These are phyloP conservation scores for Pouteria glomerata DNA, from an alignment of 148 eudicot species.

Conservation along the genomic window DNA sequence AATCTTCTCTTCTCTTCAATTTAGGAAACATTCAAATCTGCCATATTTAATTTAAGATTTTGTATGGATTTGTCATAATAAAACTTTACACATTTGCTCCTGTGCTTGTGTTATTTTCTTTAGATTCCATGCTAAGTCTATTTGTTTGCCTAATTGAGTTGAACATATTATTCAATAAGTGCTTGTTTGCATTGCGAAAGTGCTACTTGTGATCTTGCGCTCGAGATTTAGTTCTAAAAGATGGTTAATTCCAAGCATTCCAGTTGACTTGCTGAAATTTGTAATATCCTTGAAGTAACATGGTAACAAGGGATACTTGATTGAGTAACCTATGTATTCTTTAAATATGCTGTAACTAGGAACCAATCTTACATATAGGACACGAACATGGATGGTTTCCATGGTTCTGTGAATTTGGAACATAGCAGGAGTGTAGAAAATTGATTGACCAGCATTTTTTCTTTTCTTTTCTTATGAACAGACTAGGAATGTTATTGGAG, in stretches of 20 bases:
- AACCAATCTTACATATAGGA: neutral
- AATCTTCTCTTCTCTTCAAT: too few relatives aligned
- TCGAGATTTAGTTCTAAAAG: neutral
- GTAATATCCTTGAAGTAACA: neutral
- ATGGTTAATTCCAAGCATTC: neutral
- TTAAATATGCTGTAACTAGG: neutral
- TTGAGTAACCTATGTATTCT: neutral
- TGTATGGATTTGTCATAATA: too few relatives aligned
- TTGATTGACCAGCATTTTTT: neutral
- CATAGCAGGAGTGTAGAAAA: neutral
- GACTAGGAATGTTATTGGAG: constrained; percentile 74
- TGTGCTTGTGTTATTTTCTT: neutral
- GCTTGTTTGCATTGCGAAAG: neutral
- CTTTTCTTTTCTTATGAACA: constrained; percentile 19
- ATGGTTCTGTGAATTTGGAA: neutral
- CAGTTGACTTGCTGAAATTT: neutral
- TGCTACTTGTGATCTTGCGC: neutral
- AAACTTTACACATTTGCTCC: neutral
- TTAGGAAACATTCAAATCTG: too few relatives aligned
- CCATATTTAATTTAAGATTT: too few relatives aligned
- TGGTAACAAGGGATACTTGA: neutral
- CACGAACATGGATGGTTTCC: neutral
- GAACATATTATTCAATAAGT: neutral
- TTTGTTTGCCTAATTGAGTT: neutral
- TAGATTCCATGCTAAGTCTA: neutral